These are phyloP conservation scores for Nigrospora osmanthi DNA, from an alignment of 2,329 filamentous ascomycete species.

Conservation along the genomic window DNA sequence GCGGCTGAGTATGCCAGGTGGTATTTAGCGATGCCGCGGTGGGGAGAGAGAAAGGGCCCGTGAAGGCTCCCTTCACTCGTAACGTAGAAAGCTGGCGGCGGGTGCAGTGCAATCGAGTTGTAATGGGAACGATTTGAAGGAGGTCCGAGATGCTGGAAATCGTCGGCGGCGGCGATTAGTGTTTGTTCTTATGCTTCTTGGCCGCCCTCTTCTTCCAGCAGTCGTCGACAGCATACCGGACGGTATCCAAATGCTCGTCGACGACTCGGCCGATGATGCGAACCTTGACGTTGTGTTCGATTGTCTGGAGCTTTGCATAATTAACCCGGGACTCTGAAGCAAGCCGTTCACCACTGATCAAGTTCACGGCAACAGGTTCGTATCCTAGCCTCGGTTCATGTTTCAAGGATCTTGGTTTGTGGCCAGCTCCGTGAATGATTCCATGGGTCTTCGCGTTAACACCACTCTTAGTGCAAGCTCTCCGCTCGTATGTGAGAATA, in stretches of 20 bases:
- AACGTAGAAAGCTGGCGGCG: too few species aligned
- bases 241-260: constrained; percentile 28
- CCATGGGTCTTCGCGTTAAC: constrained; percentile 45
- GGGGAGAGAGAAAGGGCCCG: too few species aligned
- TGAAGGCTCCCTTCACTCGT: too few species aligned
- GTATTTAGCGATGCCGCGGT: too few species aligned
- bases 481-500: constrained; percentile 46
- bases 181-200: constrained; percentile 14
- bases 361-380: constrained; percentile 32
- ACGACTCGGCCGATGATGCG: constrained; percentile 45
- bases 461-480: constrained; percentile 44
- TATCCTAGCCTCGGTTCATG: constrained; percentile 42
- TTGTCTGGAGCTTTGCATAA: constrained; percentile 46
- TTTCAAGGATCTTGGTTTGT: constrained; percentile 22
- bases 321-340: constrained; percentile 45
- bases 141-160: too few species aligned
- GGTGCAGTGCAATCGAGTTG: too few species aligned
- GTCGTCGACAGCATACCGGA: constrained; percentile 36
- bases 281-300: constrained; percentile 52
- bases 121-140: too few species aligned
- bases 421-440: constrained; percentile 34
- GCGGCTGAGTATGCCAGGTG: too few species aligned
- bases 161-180: neutral
- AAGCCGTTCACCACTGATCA: constrained; percentile 36
- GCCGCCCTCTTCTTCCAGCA: constrained; percentile 40